These are phyloP conservation scores for Rickenella mellea DNA, from an alignment of 768 basidiomycete species.

Conservation along the genomic window DNA sequence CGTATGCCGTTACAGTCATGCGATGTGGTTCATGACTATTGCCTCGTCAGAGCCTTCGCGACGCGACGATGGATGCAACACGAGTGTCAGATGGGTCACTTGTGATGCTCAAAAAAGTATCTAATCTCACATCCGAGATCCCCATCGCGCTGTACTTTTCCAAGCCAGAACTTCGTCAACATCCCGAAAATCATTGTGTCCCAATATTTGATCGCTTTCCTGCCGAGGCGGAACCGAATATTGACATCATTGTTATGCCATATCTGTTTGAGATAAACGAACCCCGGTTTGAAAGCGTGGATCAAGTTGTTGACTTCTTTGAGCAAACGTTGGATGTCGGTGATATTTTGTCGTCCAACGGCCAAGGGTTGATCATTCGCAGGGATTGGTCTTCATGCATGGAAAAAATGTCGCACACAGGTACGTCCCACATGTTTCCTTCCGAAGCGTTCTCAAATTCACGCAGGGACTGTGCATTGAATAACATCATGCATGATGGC, in stretches of 20 bases:
- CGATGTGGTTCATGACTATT: too few relatives aligned
- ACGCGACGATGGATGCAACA: too few relatives aligned
- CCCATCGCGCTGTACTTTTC: too few relatives aligned
- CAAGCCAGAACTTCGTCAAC: background rate
- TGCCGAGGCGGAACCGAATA: slow-evolving; percentile 7
- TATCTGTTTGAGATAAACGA: slow-evolving; percentile 27
- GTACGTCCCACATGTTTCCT: background rate
- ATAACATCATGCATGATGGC: slow-evolving; percentile 27
- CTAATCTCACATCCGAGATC: too few relatives aligned
- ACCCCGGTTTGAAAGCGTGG: slow-evolving; percentile 17
- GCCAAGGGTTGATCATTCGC: too few relatives aligned
- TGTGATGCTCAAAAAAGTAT: too few relatives aligned
- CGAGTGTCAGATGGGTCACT: too few relatives aligned
- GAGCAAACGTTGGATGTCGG: slow-evolving; percentile 8
- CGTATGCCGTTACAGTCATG: too few relatives aligned
- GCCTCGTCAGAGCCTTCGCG: too few relatives aligned
- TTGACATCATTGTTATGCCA: slow-evolving; percentile 24
- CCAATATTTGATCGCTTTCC: slow-evolving; percentile 14
- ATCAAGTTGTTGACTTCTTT: slow-evolving; percentile 9
- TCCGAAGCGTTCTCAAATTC: background rate
- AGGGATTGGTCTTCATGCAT: slow-evolving; percentile 8
- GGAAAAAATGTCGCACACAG: slow-evolving; percentile 3
- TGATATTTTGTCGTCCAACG: background rate
- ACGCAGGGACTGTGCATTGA: slow-evolving; percentile 5
- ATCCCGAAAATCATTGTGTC: slow-evolving; percentile 7